These are phyloP conservation scores for Bruguiera sexangula DNA, from an alignment of 345 rosid genomes.

Conservation along the genomic window DNA sequence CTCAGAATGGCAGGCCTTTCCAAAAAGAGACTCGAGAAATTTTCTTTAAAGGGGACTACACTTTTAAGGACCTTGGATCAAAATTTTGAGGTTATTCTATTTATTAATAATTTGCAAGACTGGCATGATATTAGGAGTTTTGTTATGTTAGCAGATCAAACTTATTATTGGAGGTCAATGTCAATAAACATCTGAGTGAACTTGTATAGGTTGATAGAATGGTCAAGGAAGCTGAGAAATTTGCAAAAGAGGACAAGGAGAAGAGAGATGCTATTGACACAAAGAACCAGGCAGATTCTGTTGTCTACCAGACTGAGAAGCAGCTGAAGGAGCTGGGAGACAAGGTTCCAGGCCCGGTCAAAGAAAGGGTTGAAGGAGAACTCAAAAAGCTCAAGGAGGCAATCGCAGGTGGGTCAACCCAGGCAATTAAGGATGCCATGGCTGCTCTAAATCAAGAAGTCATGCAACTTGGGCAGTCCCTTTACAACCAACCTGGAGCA, in stretches of 20 bases:
- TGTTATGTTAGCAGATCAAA: not conserved
- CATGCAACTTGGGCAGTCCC: slow-evolving; percentile 89
- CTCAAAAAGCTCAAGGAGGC: slow-evolving; percentile 81
- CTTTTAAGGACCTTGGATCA: not conserved
- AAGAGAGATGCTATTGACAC: slow-evolving; percentile 96
- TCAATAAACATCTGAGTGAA: not conserved
- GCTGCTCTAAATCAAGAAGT: slow-evolving; percentile 89
- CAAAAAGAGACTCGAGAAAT: too few species aligned
- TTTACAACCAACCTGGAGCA: slow-evolving; percentile 87
- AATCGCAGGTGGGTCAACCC: slow-evolving; percentile 62
- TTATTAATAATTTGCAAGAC: not conserved
- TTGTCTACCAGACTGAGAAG: slow-evolving; percentile 86
- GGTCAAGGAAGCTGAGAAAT: slow-evolving; percentile 89
- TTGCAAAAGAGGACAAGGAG: slow-evolving; percentile 86
- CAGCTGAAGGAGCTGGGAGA: slow-evolving; percentile 90
- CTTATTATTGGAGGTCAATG: not conserved
- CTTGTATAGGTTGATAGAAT: slow-evolving; percentile 66
- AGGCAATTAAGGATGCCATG: slow-evolving; percentile 73
- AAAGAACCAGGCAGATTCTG: slow-evolving; percentile 92
- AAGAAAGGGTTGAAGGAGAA: slow-evolving; percentile 83
- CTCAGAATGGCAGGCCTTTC: too few species aligned
- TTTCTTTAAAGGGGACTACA: too few species aligned
- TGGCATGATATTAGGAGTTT: too few species aligned
- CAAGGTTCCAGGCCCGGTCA: slow-evolving; percentile 75
- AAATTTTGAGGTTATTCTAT: not conserved